phyloP scores from a whole-genome alignment of 306 rosid genomes.

The Comarum palustre region DNA sequence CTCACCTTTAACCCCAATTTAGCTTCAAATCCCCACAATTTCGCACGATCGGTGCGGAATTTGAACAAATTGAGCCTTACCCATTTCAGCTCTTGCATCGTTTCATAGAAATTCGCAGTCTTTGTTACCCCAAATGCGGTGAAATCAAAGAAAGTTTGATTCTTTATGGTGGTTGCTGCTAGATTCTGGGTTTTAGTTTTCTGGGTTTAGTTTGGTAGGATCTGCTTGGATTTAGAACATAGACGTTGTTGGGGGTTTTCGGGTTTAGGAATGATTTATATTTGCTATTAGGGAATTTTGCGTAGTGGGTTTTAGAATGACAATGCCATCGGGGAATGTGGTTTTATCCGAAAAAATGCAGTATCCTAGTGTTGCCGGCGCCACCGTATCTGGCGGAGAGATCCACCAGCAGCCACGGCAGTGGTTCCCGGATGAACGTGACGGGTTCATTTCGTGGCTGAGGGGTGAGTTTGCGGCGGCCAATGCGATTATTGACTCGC shows the following conservation, averaged over 20 bases:
- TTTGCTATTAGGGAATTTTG: slow-evolving; percentile 37
- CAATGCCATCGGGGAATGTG: slow-evolving; percentile 93
- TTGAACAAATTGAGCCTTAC: slow-evolving; percentile 10
- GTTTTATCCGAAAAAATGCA: slow-evolving; percentile 71
- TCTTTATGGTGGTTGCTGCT: slow-evolving; percentile 13
- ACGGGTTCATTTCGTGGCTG: slow-evolving; percentile 85
- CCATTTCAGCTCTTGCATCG: slow-evolving; percentile 16
- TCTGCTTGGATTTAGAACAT: slow-evolving; percentile 27
- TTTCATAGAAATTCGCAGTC: slow-evolving; percentile 21
- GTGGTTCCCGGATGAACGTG: slow-evolving; percentile 92
- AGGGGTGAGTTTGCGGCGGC: slow-evolving; percentile 96
- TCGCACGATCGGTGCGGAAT: slow-evolving; percentile 24
- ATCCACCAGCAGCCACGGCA: slow-evolving; percentile 62
- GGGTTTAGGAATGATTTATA: slow-evolving; percentile 55
- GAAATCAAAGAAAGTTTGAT: slow-evolving; percentile 25
- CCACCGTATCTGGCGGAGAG: slow-evolving; percentile 42
- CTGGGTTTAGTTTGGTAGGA: slow-evolving; percentile 32
- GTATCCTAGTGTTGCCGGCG: slow-evolving; percentile 50
- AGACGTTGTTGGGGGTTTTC: slow-evolving; percentile 15
- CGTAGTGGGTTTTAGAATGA: slow-evolving; percentile 54
- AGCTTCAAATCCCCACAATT: not conserved
- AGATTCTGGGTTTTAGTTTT: slow-evolving; percentile 33
- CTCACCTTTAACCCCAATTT: not conserved
- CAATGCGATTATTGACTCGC: slow-evolving; percentile 84
- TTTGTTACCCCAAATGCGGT: slow-evolving; percentile 16